Percentiles rank a stretch among this genome's conserved stretches.
These are phyloP conservation scores for Ogataea wickerhamii DNA, from an alignment of 805 yeast species.

Conservation along the genomic window DNA sequence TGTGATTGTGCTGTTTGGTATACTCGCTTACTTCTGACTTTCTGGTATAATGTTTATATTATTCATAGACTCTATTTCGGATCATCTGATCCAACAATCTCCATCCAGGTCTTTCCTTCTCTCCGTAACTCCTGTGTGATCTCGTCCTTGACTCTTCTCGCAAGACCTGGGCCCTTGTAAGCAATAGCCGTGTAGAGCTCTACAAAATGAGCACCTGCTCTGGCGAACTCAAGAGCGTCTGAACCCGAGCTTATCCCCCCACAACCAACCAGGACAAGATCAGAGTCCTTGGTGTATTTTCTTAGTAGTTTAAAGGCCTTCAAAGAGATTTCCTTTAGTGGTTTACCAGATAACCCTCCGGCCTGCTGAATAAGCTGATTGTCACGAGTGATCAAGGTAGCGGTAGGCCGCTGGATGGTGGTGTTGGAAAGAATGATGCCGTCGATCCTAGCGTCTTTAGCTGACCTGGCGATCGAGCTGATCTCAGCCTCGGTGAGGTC, in stretches of 20 bases:
- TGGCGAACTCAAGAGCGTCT: slow-evolving; percentile 88
- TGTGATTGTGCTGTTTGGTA: slow-evolving; percentile 25
- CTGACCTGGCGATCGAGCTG: slow-evolving; percentile 75
- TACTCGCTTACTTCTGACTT: slow-evolving; percentile 11
- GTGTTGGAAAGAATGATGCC: slow-evolving; percentile 94
- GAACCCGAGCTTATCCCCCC: slow-evolving; percentile 89
- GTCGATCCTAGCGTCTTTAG: slow-evolving; percentile 73
- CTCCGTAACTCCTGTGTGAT: slow-evolving; percentile 55
- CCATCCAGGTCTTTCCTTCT: slow-evolving; percentile 82
- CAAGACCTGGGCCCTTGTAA: slow-evolving; percentile 87
- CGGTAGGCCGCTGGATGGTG: slow-evolving; percentile 75
- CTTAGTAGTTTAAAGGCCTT: slow-evolving; percentile 68
- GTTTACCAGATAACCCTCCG: slow-evolving; percentile 93
- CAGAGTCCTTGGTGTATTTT: slow-evolving; percentile 69
- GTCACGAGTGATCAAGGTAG: slow-evolving; percentile 46
- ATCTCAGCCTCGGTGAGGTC: slow-evolving; percentile 82
- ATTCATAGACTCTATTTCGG: slow-evolving; percentile 20
- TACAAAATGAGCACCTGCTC: slow-evolving; percentile 89
- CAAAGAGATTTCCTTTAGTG: slow-evolving; percentile 76
- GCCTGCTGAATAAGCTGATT: slow-evolving; percentile 47
- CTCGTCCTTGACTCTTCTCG: slow-evolving; percentile 56
- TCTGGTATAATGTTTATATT: neutral
- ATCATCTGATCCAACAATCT: slow-evolving; percentile 66
- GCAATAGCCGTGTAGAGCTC: slow-evolving; percentile 89
- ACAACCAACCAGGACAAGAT: slow-evolving; percentile 81